Evolutionary conservation across 176 grass and related monocot species (phyloP).

Genomic region (Puya raimondii): DNA sequence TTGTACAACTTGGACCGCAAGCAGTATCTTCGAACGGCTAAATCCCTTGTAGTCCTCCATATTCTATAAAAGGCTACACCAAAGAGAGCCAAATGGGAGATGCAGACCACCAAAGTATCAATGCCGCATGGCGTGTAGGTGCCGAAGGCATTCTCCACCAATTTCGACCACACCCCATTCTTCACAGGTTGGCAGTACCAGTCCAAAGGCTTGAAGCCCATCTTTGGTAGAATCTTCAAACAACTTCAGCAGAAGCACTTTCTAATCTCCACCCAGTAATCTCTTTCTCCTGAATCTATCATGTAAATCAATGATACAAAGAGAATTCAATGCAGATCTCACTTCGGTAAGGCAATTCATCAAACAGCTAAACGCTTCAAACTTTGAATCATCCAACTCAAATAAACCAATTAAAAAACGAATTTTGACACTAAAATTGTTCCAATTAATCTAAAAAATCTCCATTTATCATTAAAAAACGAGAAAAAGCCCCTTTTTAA

Average conservation of each 20-base stretch:
- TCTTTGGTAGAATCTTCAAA: constrained; percentile 13
- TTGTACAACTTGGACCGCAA: constrained; percentile 53
- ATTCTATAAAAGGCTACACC: constrained; percentile 83
- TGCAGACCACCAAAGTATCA: constrained; percentile 58
- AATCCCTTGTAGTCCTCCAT: constrained; percentile 68
- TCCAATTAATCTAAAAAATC: no score
- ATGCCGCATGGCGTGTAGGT: constrained; percentile 79
- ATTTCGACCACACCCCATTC: constrained; percentile 55
- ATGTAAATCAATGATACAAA: constrained; percentile 7
- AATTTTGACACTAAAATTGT: not conserved
- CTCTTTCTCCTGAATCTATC: constrained; percentile 16
- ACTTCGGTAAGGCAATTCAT: not conserved
- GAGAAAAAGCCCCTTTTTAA: no score
- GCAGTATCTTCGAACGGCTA: constrained; percentile 61
- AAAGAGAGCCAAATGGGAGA: constrained; percentile 76
- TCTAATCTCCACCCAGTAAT: no score
- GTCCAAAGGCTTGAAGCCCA: constrained; percentile 63
- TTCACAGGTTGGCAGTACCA: constrained; percentile 89
- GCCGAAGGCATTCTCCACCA: constrained; percentile 61
- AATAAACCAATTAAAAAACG: not conserved
- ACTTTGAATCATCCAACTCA: not conserved
- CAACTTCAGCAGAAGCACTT: no score
- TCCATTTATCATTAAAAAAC: no score
- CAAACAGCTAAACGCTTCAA: not conserved
- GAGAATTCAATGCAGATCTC: not conserved